Base-by-base conservation (phyloP, 108 stramenopile species). In the Cyclostephanos tholiformis region DNA sequence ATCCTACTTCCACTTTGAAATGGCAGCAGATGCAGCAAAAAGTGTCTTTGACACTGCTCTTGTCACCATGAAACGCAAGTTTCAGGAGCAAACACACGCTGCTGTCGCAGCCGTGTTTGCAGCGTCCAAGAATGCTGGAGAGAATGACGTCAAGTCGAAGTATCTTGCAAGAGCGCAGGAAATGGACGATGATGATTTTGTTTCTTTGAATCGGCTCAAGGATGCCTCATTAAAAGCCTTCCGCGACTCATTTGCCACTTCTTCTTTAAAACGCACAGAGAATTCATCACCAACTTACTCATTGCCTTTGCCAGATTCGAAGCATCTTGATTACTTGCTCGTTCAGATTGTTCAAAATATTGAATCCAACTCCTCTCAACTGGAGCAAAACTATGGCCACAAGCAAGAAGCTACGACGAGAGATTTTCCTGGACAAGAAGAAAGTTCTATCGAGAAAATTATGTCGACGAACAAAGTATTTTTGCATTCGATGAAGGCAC, bases 71-170 rank as follows among this genome's bases (percentile, higher is more conserved):
- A 89, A 89, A 48, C 65, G 77, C 51, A 94, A 90, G 63, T 88
- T 87, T 25, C 87, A 89, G 51, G 57, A 85, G 36, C 87, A 91
- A 74, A 85, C 89, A n/a, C 87, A 86, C 20, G 87, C 84, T 36
- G 88, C 88, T 25, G 89, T 93, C 56, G 89, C 92, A 57, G 88
- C 92, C 53, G 92, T 89, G 39, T 84, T 90, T 19, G 80, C 88
- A 7, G 85, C 89, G 0, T 67, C 79, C 6, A 82, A 74, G 63
- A 68, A 73, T 22, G 60, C 75, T 39, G 80, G 67, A 62, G 69
- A 57, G 23, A 65, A 63, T 27, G 71, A 65, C 52, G 30, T 44
- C 6, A 78, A 75, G 26, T 32, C 62, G 13, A 26, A 57, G 2
- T 72, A 84, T 57, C 63, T 60, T n/a, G 48, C 59, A 46, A 58